phyloP scores from a whole-genome alignment of 495 filamentous ascomycete genomes.

The Collariella sp. region DNA sequence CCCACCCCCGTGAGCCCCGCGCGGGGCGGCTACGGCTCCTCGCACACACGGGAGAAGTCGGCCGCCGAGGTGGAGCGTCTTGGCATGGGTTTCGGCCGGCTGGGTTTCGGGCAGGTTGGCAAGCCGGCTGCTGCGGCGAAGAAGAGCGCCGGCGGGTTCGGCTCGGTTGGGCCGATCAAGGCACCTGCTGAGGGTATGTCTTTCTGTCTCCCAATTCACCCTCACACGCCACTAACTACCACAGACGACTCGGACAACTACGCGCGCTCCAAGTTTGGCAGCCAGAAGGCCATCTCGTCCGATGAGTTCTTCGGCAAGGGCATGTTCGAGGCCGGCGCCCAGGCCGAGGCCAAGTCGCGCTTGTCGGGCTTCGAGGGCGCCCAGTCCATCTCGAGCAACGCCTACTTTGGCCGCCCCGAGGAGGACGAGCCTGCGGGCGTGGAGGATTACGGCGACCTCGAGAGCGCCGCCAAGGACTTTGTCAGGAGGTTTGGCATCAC shows the following conservation, averaged over 20 bases:
- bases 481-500: constrained; percentile 90
- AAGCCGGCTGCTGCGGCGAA: constrained; percentile 58
- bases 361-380: constrained; percentile 91
- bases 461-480: constrained; percentile 89
- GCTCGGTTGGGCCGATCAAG: constrained; percentile 67
- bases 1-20: constrained; percentile 68
- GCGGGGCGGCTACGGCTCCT: constrained; percentile 50
- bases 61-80: constrained; percentile 73
- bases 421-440: constrained; percentile 71
- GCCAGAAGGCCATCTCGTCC: constrained; percentile 91
- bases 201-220: not conserved
- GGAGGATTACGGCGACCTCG: constrained; percentile 78
- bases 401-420: constrained; percentile 86
- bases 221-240: not conserved
- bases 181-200: constrained; percentile 59
- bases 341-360: constrained; percentile 76
- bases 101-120: constrained; percentile 87
- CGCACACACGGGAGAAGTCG: constrained; percentile 50
- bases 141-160: constrained; percentile 71
- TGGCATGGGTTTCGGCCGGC: constrained; percentile 78
- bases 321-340: constrained; percentile 66
- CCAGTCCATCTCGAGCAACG: constrained; percentile 84
- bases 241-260: constrained; percentile 65
- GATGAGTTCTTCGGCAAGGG: constrained; percentile 97
- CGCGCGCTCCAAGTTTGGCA: constrained; percentile 71